Evolutionary conservation across 768 basidiomycete genomes (phyloP).

Genomic region (Trametes cinnabarina): DNA sequence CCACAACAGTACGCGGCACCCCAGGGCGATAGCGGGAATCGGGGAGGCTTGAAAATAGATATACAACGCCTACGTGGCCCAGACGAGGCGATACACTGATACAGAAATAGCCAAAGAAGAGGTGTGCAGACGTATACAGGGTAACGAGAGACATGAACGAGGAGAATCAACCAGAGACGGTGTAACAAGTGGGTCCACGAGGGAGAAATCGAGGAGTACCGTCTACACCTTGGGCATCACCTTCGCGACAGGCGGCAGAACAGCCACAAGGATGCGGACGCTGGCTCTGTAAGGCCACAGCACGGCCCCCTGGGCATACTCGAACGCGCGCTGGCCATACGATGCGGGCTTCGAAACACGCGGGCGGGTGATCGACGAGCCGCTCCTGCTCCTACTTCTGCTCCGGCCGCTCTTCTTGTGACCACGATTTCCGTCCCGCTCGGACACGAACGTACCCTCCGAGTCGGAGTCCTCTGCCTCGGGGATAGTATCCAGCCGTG

Average conservation of each 20-base stretch:
- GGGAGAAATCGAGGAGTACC: no score
- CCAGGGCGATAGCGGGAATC: no score
- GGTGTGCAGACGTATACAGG: no score
- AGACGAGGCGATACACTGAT: no score
- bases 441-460: constrained; percentile 30
- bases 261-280: constrained; percentile 16
- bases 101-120: no score
- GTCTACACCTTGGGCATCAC: constrained; percentile 4
- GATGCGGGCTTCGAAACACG: background rate
- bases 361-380: background rate
- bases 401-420: constrained; percentile 5
- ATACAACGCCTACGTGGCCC: no score
- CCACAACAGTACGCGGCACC: no score
- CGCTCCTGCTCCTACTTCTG: constrained; percentile 21
- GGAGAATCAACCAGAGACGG: no score
- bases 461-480: constrained; percentile 28
- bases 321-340: constrained; percentile 16
- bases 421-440: constrained; percentile 12
- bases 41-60: no score
- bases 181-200: background rate
- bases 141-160: no score
- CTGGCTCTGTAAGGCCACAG: constrained; percentile 26
- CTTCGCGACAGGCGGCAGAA: constrained; percentile 17
- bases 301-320: constrained; percentile 15
- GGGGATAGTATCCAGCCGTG: constrained; percentile 31